Evolutionary conservation across 306 rosid genomes (phyloP).

Genomic region (Acacia confusa): DNA sequence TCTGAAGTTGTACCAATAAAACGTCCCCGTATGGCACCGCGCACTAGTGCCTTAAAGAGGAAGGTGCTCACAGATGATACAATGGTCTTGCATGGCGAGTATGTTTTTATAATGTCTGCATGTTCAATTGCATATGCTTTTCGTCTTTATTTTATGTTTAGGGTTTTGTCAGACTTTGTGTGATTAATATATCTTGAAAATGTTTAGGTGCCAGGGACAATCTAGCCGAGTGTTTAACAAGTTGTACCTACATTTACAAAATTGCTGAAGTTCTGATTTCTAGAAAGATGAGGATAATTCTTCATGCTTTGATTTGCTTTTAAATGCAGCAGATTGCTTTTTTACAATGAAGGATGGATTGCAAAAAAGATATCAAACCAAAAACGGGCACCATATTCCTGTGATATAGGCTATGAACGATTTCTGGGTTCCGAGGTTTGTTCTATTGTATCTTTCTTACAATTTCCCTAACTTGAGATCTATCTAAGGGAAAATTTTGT

Average conservation of each 20-base stretch:
- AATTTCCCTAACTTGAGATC: constrained; percentile 18
- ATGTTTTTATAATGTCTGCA: constrained; percentile 47
- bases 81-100: constrained; percentile 99
- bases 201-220: not conserved
- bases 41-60: constrained; percentile 68
- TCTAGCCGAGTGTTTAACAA: too few relatives aligned
- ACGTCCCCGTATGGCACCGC: constrained; percentile 57
- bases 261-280: too few relatives aligned
- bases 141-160: constrained; percentile 5
- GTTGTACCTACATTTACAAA: too few relatives aligned
- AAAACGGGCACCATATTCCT: constrained; percentile 97
- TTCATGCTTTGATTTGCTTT: not conserved
- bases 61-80: constrained; percentile 93
- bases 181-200: constrained; percentile 1
- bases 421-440: constrained; percentile 99
- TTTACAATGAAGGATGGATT: not conserved
- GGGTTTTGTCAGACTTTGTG: not conserved
- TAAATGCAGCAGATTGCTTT: not conserved
- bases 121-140: constrained; percentile 8
- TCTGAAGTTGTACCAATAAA: constrained; percentile 57
- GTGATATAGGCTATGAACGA: constrained; percentile 98
- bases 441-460: constrained; percentile 12
- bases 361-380: constrained; percentile 58
- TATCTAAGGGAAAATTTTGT: not conserved
- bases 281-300: too few relatives aligned